A percentile compares a stretch with the other conserved stretches of the same genome.
Conservation (phyloP, 2,329 filamentous ascomycete genomes). For the Phaeophleospora eucalypticola region DNA sequence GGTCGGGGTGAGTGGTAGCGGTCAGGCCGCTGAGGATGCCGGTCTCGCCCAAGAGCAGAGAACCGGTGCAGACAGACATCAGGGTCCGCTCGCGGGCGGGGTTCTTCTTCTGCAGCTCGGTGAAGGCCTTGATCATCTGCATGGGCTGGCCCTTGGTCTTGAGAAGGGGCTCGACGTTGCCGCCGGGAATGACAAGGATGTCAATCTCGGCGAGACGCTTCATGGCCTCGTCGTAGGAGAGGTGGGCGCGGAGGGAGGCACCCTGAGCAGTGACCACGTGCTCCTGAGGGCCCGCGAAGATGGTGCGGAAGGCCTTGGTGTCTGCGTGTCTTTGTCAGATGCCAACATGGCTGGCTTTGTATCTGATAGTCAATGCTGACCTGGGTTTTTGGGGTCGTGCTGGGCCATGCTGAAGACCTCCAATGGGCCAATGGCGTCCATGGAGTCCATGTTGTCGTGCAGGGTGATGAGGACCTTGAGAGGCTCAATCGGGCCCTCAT, state of each 20-base stretch:
- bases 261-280: slow-evolving; percentile 57
- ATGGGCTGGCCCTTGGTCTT: slow-evolving; percentile 66
- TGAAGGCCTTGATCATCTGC: slow-evolving; percentile 68
- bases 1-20: slow-evolving; percentile 79
- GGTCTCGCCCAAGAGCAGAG: slow-evolving; percentile 70
- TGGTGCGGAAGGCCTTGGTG: slow-evolving; percentile 52
- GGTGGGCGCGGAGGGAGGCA: slow-evolving; percentile 67
- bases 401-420: slow-evolving; percentile 54
- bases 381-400: slow-evolving; percentile 51
- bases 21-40: slow-evolving; percentile 74
- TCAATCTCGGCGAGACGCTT: slow-evolving; percentile 71
- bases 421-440: slow-evolving; percentile 53
- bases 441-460: slow-evolving; percentile 16
- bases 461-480: slow-evolving; percentile 58
- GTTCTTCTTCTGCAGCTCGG: slow-evolving; percentile 74
- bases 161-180: slow-evolving; percentile 60
- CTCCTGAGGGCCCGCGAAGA: slow-evolving; percentile 45
- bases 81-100: slow-evolving; percentile 76
- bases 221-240: slow-evolving; percentile 74
- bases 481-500: slow-evolving; percentile 39
- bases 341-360: background rate
- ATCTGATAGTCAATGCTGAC: slow-evolving; percentile 19
- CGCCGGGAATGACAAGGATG: slow-evolving; percentile 72
- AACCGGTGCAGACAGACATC: slow-evolving; percentile 74
- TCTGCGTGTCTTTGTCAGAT: slow-evolving; percentile 32